A percentile compares a stretch with the other conserved stretches of the same genome.
phyloP scores from a whole-genome alignment of 306 rosid genomes.

The Pachyrhizus erosus region DNA sequence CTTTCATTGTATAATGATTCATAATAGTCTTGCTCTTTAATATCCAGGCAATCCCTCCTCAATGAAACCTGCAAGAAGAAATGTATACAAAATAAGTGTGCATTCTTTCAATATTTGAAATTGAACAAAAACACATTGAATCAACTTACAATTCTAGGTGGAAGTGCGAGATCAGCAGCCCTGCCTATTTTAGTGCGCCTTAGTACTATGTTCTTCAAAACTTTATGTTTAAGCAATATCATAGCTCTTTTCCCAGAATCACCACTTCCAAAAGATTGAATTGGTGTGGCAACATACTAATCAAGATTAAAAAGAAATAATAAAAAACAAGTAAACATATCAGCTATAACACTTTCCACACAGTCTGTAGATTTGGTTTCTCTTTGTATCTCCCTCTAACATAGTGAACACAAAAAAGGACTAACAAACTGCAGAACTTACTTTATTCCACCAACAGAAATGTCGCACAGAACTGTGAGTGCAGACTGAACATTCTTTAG shows the following conservation, averaged over 20 bases:
- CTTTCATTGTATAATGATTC: constrained; percentile 87
- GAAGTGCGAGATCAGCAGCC: constrained; percentile 95
- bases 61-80: constrained; percentile 67
- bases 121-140: constrained; percentile 13
- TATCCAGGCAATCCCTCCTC: constrained; percentile 80
- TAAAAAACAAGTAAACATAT: constrained; percentile 31
- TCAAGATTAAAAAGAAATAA: constrained; percentile 40
- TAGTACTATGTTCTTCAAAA: constrained; percentile 72
- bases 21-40: constrained; percentile 83
- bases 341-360: not conserved
- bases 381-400: constrained; percentile 12
- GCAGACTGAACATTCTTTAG: constrained; percentile 69
- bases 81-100: constrained; percentile 25
- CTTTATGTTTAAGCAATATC: constrained; percentile 78
- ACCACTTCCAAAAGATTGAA: constrained; percentile 52
- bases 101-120: constrained; percentile 7
- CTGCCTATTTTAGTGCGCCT: constrained; percentile 93
- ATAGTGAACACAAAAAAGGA: constrained; percentile 27
- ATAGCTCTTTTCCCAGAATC: constrained; percentile 66
- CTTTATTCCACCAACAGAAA: constrained; percentile 99
- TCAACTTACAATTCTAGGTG: constrained; percentile 87
- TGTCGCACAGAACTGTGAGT: constrained; percentile 80
- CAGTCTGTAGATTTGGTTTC: constrained; percentile 3
- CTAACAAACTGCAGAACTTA: constrained; percentile 51
- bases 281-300: constrained; percentile 75